Evolutionary conservation across 2,329 filamentous ascomycete genomes (phyloP).

Genomic region (Claviceps paspali): DNA sequence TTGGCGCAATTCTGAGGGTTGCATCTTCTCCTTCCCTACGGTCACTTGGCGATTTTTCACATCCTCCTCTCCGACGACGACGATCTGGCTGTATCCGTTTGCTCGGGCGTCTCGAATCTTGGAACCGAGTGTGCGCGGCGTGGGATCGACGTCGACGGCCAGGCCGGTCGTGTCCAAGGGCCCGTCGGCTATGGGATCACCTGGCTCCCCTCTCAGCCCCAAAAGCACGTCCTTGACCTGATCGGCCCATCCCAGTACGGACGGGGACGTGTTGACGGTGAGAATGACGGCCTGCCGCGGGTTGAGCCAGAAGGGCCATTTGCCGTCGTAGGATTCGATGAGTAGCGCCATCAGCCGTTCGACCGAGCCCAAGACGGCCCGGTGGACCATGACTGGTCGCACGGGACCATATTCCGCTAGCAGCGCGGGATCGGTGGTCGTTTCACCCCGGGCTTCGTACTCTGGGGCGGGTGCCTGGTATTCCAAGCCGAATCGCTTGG

Average conservation of each 20-base stretch:
- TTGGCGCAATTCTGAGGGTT: constrained; percentile 27
- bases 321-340: constrained; percentile 67
- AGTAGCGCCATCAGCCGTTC: constrained; percentile 74
- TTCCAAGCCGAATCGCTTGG: constrained; percentile 62
- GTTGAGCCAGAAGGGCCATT: constrained; percentile 81
- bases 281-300: constrained; percentile 63
- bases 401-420: constrained; percentile 42
- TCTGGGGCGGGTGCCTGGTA: constrained; percentile 58
- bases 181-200: constrained; percentile 23
- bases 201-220: constrained; percentile 23
- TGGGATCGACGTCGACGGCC: constrained; percentile 55
- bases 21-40: constrained; percentile 25
- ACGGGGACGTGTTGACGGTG: constrained; percentile 48
- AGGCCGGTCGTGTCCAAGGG: constrained; percentile 43
- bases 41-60: constrained; percentile 41
- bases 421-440: constrained; percentile 30
- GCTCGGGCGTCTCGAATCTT: constrained; percentile 59
- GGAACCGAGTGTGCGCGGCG: constrained; percentile 43
- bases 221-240: constrained; percentile 33
- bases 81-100: constrained; percentile 58
- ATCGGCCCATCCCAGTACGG: constrained; percentile 34
- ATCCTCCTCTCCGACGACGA: constrained; percentile 56
- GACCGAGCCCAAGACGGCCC: constrained; percentile 70
- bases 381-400: constrained; percentile 65
- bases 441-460: constrained; percentile 37